These are phyloP conservation scores for Ballota nigra DNA, from an alignment of 257 asterid genomes.

Conservation along the genomic window DNA sequence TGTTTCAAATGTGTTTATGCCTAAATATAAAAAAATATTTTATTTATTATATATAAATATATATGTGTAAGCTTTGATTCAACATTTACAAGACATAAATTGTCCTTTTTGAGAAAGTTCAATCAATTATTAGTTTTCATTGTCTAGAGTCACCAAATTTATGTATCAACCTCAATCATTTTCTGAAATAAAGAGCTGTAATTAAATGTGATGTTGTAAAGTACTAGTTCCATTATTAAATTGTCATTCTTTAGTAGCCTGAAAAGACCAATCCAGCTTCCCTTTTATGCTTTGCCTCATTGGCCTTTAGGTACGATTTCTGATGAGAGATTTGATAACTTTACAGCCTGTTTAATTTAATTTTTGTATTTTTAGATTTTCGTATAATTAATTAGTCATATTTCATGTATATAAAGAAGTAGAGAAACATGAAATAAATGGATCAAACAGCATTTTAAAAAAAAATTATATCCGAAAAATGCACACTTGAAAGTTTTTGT, in stretches of 20 bases:
- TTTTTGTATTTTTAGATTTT: background rate
- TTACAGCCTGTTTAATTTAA: background rate
- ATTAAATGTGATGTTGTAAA: slow-evolving; percentile 3
- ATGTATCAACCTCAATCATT: background rate
- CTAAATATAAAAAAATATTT: no score
- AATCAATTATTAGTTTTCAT: background rate
- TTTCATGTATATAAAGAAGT: background rate
- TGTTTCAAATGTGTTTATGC: no score
- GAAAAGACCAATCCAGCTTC: slow-evolving; percentile 16
- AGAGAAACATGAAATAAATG: background rate
- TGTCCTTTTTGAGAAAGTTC: slow-evolving; percentile 5
- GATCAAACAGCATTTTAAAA: background rate
- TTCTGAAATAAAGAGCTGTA: background rate
- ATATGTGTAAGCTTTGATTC: no score
- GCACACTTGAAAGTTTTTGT: background rate
- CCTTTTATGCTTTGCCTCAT: background rate
- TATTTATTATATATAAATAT: no score
- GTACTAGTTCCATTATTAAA: slow-evolving; percentile 3
- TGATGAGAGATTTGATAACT: background rate
- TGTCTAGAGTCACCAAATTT: background rate
- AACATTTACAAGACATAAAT: background rate
- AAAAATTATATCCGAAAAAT: no score
- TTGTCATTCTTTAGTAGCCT: slow-evolving; percentile 11
- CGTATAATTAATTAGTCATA: background rate
- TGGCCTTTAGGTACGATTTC: slow-evolving; percentile 2